phyloP scores from a whole-genome alignment of 495 filamentous ascomycete genomes.

The Neurospora terricola region DNA sequence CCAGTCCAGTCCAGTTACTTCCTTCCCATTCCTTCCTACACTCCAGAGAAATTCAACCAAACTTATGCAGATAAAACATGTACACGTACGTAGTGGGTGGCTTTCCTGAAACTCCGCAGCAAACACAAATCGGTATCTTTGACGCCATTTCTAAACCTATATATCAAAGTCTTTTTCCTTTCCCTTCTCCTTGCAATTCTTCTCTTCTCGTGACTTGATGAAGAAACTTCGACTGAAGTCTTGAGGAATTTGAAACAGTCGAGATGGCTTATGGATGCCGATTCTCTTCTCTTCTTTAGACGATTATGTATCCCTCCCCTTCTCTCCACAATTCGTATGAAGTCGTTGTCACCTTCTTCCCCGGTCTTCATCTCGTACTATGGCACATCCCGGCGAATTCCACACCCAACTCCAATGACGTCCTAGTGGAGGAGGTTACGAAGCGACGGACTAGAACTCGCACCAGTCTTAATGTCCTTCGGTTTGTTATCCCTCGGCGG shows the following conservation, averaged over 20 bases:
- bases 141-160: background rate
- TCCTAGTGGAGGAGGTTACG: slow-evolving; percentile 59
- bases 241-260: background rate
- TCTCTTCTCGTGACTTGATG: background rate
- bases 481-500: background rate
- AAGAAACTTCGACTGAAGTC: background rate
- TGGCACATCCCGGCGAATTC: background rate
- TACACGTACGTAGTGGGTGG: background rate
- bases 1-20: background rate
- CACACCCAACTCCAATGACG: background rate
- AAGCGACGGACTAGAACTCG: slow-evolving; percentile 67
- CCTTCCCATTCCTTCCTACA: background rate
- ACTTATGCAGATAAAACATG: background rate
- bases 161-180: background rate
- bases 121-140: background rate
- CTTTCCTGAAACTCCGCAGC: background rate
- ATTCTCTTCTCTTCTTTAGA: background rate
- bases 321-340: background rate
- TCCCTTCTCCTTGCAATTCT: background rate
- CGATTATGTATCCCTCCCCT: background rate
- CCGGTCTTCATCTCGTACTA: background rate
- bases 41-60: background rate
- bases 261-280: background rate
- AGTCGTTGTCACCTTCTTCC: slow-evolving; percentile 5
- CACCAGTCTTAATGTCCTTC: slow-evolving; percentile 41